Evolutionary conservation across 1,284 basidiomycete species (phyloP), one percentile per base, ranked within the genome.

Genomic region (Apiotrichum gamsii): DNA sequence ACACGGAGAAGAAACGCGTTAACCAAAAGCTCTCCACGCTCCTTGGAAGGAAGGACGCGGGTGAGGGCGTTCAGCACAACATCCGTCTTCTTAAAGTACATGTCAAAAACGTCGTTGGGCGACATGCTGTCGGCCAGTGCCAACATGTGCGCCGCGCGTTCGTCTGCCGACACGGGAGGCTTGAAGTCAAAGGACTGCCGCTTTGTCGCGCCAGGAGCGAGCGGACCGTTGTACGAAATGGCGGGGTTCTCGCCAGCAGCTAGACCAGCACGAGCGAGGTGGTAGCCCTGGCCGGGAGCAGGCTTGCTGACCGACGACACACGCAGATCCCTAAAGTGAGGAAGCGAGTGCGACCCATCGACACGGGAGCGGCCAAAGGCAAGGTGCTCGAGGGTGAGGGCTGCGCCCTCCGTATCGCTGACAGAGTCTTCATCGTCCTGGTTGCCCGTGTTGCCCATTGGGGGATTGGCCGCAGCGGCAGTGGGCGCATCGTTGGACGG

Each of bases 331-430:
- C 59, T 60, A 45, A 70, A 65, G 43, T 63, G 60, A 15, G 68
- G 62, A 19, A 70, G 47, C 3, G 64, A 56, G 43, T 69, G 66
- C 8, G 55, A 47, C 9, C 68, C 68, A 24, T 62, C 68, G 9
- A 59, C 56, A 8, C 67, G 51, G 5, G 63, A 61, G n/a, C 69
- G 61, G 3, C 71, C 71, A 50, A 72, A 73, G 2, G 71, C 70
- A 10, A 73, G 57, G 42, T 73, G 70, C 43, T 74, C 72, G 6
- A 74, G 59, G 1, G 70, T 73, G 18, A 72, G 54, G 4, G 72
- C 72, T 1, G 72, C 72, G 16, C 69, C 72, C 49, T 74, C 72
- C 0, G 72, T 73, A 48, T 72, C 72, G 36, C 69, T 66, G 21
- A 68, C 65, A 13, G 53, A 49, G 21, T 65, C 60, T 10, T 49